Evolutionary conservation across 73 alveolate species (phyloP).

Genomic region (Paramecium sonneborni): DNA sequence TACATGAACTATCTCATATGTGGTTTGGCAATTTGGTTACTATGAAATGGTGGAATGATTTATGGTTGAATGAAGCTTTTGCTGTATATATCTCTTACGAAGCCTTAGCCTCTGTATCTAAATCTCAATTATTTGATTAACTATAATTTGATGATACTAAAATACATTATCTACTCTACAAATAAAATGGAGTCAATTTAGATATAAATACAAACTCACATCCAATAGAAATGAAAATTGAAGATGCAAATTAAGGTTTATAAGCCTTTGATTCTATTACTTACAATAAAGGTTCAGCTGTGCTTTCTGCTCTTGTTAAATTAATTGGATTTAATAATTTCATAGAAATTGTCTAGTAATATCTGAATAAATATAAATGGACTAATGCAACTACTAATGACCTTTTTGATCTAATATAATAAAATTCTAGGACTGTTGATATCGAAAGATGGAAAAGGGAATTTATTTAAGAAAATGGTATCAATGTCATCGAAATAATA

Average conservation of each 20-base stretch:
- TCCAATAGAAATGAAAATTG: constrained; percentile 86
- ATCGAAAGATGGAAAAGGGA: background rate
- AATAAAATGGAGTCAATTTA: constrained; percentile 55
- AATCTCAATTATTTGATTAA: background rate
- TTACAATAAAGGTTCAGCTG: constrained; percentile 95
- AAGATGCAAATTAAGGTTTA: constrained; percentile 88
- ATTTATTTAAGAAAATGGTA: background rate
- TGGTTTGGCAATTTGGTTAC: constrained; percentile 97
- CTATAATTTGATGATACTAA: background rate
- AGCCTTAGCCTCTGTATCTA: background rate
- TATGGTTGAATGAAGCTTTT: constrained; percentile 98
- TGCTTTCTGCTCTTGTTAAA: constrained; percentile 82
- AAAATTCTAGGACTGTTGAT: constrained; percentile 7
- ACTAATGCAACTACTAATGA: constrained; percentile 87
- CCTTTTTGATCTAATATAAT: constrained; percentile 81
- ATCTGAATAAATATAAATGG: constrained; percentile 83
- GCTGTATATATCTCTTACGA: constrained; percentile 93
- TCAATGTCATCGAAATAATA: background rate
- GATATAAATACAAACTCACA: constrained; percentile 89
- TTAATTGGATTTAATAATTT: constrained; percentile 86
- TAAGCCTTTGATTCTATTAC: constrained; percentile 94
- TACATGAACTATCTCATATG: constrained; percentile 90
- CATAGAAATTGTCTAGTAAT: constrained; percentile 81
- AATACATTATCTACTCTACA: background rate
- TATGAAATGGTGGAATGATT: constrained; percentile 99